A percentile compares a stretch with the other conserved stretches of the same genome.
Evolutionary conservation across 352 stramenopile species (phyloP).

Genomic region (Globisporangium perplexum): DNA sequence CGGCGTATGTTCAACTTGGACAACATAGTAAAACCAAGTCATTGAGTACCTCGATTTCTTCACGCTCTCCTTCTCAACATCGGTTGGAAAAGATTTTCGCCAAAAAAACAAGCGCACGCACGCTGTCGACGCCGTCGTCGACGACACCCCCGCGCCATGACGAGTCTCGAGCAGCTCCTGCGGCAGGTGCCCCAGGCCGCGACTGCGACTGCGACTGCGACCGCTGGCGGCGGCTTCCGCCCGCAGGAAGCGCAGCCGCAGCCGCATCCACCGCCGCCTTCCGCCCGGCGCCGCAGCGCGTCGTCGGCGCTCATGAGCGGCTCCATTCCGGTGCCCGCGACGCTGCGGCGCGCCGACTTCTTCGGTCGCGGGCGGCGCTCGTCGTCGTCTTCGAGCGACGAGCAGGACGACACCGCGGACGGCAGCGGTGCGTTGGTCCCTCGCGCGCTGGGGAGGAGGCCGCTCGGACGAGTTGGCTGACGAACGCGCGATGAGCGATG

Average conservation of each 20-base stretch:
- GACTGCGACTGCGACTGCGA: neutral
- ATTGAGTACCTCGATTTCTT: neutral
- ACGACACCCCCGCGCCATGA: constrained; percentile 1
- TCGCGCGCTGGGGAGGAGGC: too few relatives aligned
- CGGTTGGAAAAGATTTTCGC: neutral
- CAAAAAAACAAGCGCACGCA: neutral
- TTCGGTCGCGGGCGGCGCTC: constrained; percentile 14
- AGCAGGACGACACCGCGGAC: constrained; percentile 8
- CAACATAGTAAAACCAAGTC: neutral
- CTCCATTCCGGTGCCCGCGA: constrained; percentile 15
- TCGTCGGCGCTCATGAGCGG: constrained; percentile 9
- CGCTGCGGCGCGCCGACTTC: constrained; percentile 11
- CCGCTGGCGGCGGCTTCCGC: too few relatives aligned
- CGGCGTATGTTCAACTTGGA: neutral
- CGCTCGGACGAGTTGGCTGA: too few relatives aligned
- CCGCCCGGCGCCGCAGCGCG: constrained; percentile 1
- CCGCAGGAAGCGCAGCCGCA: neutral
- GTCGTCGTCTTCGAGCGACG: constrained; percentile 14
- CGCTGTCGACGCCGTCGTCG: too few relatives aligned
- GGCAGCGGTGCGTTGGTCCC: constrained; percentile 5
- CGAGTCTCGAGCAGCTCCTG: constrained; percentile 16
- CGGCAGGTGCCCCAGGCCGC: constrained; percentile 6
- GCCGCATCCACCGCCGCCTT: neutral
- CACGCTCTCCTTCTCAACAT: neutral
- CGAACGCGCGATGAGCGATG: neutral